A percentile compares a stretch with the other conserved stretches of the same genome.
Evolutionary conservation across 2,329 filamentous ascomycete genomes (phyloP).

Genomic region (Dactylonectria estremocensis): DNA sequence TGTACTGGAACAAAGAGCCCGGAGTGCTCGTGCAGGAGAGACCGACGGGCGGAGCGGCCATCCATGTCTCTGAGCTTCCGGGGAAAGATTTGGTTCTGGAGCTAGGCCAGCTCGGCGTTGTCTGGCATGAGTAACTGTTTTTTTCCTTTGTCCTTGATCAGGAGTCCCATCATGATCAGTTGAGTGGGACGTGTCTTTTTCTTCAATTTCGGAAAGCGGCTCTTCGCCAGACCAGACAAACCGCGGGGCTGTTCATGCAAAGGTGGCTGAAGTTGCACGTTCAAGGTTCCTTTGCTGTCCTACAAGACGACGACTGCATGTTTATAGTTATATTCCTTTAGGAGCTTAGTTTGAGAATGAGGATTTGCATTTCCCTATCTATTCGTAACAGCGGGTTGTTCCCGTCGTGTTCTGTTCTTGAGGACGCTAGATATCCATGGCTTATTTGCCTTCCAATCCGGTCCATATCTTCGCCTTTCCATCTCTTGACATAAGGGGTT

Average conservation of each 20-base stretch:
- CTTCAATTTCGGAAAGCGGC: neutral
- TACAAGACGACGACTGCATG: neutral
- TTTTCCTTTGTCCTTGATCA: neutral
- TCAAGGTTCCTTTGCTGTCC: neutral
- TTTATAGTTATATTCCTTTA: neutral
- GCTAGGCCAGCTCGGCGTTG: neutral
- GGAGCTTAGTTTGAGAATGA: neutral
- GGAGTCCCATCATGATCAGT: neutral
- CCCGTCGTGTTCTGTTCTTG: constrained; percentile 18
- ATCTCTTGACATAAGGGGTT: constrained; percentile 22
- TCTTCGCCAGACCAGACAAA: too few relatives aligned
- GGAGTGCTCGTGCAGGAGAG: neutral
- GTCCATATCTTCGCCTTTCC: constrained; percentile 18
- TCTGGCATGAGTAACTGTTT: neutral
- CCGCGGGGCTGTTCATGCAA: neutral
- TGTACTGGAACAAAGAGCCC: neutral
- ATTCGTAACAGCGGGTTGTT: constrained; percentile 22
- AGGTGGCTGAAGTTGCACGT: neutral
- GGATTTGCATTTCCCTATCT: constrained; percentile 31
- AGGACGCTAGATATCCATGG: constrained; percentile 11
- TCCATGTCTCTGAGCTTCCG: neutral
- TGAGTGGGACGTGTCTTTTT: neutral
- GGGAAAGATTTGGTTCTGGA: neutral
- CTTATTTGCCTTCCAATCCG: constrained; percentile 28
- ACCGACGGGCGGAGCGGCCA: neutral